Conservation (phyloP, 805 yeast species). For the Isabelozyma gotoi region DNA sequence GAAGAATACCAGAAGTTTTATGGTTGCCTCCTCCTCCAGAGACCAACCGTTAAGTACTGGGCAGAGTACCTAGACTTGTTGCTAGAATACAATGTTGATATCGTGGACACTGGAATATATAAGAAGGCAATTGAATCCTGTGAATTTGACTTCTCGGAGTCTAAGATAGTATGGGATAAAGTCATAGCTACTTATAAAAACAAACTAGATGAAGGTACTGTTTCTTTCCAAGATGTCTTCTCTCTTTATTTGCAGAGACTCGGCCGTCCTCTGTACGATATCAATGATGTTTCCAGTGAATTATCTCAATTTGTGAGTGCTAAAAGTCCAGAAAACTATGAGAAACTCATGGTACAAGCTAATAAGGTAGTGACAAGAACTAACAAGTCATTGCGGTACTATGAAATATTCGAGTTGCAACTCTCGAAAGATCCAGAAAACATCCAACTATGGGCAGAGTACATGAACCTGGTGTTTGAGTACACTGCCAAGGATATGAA, state of each 20-base stretch:
- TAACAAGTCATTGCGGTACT: conserved; percentile 20
- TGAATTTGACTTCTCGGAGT: conserved; percentile 21
- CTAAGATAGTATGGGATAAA: conserved; percentile 19
- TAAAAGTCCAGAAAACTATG: conserved; percentile 27
- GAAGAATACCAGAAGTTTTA: not conserved
- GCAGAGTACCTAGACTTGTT: not conserved
- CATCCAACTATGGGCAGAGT: conserved; percentile 27
- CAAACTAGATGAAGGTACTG: conserved; percentile 3
- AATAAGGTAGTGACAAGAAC: conserved; percentile 29
- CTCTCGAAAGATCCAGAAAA: conserved; percentile 15
- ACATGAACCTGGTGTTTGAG: conserved; percentile 26
- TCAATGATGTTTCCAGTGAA: conserved; percentile 39
- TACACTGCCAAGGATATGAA: conserved; percentile 10
- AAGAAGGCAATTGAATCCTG: conserved; percentile 18
- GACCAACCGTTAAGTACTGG: not conserved
- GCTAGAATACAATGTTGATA: not conserved
- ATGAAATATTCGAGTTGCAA: conserved; percentile 36
- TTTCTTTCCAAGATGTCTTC: conserved; percentile 15
- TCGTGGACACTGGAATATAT: not conserved
- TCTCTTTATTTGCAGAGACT: conserved; percentile 31
- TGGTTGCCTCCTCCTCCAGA: not conserved
- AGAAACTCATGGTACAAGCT: conserved; percentile 34
- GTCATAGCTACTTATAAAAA: conserved; percentile 9
- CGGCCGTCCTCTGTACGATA: conserved; percentile 36
- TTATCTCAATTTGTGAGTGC: conserved; percentile 42